Evolutionary conservation across 2,329 filamentous ascomycete species (phyloP).

Genomic region (Zasmidium citrigriseum): DNA sequence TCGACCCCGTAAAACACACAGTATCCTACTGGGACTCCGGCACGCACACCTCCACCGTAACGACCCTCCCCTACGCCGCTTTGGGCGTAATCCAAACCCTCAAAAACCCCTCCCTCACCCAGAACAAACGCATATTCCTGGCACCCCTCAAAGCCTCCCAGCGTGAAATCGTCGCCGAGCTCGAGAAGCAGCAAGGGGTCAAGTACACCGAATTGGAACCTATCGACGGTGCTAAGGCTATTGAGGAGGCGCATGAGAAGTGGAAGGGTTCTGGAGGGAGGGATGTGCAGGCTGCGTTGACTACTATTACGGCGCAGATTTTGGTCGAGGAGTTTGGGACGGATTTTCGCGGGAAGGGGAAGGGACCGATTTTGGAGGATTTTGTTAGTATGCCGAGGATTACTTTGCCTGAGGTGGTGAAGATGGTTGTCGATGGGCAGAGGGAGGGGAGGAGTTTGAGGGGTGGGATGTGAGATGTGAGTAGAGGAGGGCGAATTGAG

Average conservation of each 20-base stretch:
- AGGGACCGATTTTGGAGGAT: slow-evolving; percentile 12
- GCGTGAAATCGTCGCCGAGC: slow-evolving; percentile 62
- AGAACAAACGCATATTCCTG: slow-evolving; percentile 51
- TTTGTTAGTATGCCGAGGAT: slow-evolving; percentile 15
- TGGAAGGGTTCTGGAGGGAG: slow-evolving; percentile 3
- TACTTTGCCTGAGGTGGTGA: slow-evolving; percentile 8
- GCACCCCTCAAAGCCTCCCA: slow-evolving; percentile 69
- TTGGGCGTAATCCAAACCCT: slow-evolving; percentile 32
- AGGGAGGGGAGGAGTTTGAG: background rate
- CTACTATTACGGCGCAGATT: slow-evolving; percentile 16
- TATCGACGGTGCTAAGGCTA: slow-evolving; percentile 6
- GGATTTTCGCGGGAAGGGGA: slow-evolving; percentile 10
- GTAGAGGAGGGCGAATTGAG: too few relatives aligned
- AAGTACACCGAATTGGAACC: slow-evolving; percentile 53
- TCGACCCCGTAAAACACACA: slow-evolving; percentile 14
- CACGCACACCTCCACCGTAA: slow-evolving; percentile 31
- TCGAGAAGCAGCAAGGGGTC: slow-evolving; percentile 62
- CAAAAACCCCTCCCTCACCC: slow-evolving; percentile 31
- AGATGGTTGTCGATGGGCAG: background rate
- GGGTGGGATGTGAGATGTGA: too few relatives aligned
- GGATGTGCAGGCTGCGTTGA: slow-evolving; percentile 11
- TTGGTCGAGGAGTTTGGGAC: slow-evolving; percentile 16
- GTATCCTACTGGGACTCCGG: slow-evolving; percentile 34
- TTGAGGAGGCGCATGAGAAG: slow-evolving; percentile 14
- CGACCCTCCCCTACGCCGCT: slow-evolving; percentile 32